Base-by-base conservation (phyloP, 2,329 filamentous ascomycete species). In the Neonectria neomacrospora region DNA sequence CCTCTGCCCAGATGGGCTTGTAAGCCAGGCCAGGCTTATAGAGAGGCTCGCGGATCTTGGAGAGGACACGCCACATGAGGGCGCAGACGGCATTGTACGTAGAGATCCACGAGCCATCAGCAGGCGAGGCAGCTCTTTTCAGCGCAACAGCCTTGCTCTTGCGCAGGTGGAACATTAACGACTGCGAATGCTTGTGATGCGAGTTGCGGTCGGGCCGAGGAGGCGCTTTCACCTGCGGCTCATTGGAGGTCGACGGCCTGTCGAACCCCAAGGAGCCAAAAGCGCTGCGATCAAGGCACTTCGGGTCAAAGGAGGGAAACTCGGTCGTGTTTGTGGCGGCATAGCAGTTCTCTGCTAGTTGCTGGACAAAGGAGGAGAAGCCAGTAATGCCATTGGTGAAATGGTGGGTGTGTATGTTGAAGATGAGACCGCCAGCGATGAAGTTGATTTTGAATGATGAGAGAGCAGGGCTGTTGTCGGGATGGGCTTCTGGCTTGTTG, bases 61-160 rank as follows among this genome's bases (percentile, higher is more conserved):
- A 73, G 1, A 81, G 62, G 8, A 71, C 69, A 11, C 80, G 79
- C 80, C 80, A 82, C 12, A 82, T 72, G 48, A 79, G 75, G 28
- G 80, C 80, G 3, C 73, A 72, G 59, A 79, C 73, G 20, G 80
- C 80, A 57, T 83, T 80, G 66, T 81, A 83, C 1, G 79, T 82
- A 7, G 81, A 82, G 54, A 83, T 76, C 79, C 80, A 81, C 4
- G 61, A 42, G 6, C 50, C 64, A 22, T 66, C 64, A 14, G n/a
- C 39, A 1, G 64, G 64, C 12, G 56, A 51, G 0, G 64, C 64
- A 23, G 28, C 28, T 16, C 37, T 66, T 32, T 66, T 66, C 42
- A 66, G 47, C 42, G 58, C 54, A 2, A 10, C 22, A 37, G 56
- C 54, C 23, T 20, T 64, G 39, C 61, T 66, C 18, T 64, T 66